A percentile compares a stretch with the other conserved stretches of the same genome.
Evolutionary conservation across 495 filamentous ascomycete genomes (phyloP).

Genomic region (Hamigera avellanea): DNA sequence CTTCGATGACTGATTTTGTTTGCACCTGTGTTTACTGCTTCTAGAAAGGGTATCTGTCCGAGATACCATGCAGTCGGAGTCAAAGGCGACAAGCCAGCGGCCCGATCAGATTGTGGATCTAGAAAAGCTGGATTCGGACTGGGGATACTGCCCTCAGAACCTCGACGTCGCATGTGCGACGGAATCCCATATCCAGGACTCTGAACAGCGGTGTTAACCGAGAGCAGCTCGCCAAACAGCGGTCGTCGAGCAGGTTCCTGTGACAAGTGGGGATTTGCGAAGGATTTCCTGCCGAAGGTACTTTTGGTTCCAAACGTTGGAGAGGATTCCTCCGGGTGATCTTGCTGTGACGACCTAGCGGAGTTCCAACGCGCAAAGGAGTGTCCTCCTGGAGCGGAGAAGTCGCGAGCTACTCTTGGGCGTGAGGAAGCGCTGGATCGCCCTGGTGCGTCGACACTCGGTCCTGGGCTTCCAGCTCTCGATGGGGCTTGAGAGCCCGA

Average conservation of each 20-base stretch:
- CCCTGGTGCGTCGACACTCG: constrained; percentile 14
- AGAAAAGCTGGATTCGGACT: constrained; percentile 40
- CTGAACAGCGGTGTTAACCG: constrained; percentile 23
- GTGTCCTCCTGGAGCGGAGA: constrained; percentile 1
- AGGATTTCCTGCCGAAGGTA: too few relatives aligned
- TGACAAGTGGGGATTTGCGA: too few relatives aligned
- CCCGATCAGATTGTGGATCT: constrained; percentile 21
- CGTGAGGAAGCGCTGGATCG: constrained; percentile 19
- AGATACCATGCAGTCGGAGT: constrained; percentile 48
- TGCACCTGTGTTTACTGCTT: constrained; percentile 29
- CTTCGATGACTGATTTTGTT: constrained; percentile 30
- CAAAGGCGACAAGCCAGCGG: constrained; percentile 24
- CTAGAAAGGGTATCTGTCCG: constrained; percentile 33
- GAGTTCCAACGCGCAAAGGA: constrained; percentile 8
- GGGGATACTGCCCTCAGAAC: constrained; percentile 42
- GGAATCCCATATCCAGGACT: constrained; percentile 29
- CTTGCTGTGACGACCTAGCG: neutral
- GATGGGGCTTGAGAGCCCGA: constrained; percentile 18
- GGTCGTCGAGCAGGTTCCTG: constrained; percentile 16
- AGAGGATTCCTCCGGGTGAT: constrained; percentile 1
- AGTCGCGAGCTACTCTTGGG: constrained; percentile 15
- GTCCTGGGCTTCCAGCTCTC: constrained; percentile 19
- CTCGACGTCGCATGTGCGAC: constrained; percentile 31
- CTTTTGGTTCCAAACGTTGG: neutral
- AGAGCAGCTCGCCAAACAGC: constrained; percentile 40